A percentile compares a stretch with the other conserved stretches of the same genome.
Conservation (phyloP, 1,284 basidiomycete species). For the Grifola frondosa region DNA sequence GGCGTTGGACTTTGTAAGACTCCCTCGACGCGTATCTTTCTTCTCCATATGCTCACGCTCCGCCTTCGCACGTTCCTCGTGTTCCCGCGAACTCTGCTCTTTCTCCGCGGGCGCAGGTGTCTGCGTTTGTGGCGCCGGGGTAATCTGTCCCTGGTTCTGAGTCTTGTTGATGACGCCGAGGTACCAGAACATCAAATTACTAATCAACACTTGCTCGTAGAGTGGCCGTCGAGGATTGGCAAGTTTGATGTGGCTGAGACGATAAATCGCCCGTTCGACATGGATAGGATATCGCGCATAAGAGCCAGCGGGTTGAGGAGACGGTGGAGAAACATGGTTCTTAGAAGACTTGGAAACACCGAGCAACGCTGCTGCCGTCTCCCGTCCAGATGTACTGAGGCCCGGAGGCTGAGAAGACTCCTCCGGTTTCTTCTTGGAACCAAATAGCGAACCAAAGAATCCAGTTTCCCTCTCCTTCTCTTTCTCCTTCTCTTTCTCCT, state of each 20-base stretch:
- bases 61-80: slow-evolving; percentile 43
- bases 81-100: slow-evolving; percentile 45
- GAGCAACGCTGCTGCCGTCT: slow-evolving; percentile 79
- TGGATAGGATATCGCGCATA: slow-evolving; percentile 94
- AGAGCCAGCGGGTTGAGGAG: slow-evolving; percentile 63
- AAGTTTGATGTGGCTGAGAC: slow-evolving; percentile 96
- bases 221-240: slow-evolving; percentile 95
- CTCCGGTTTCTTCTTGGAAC: slow-evolving; percentile 77
- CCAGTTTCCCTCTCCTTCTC: slow-evolving; percentile 74
- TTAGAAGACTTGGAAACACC: slow-evolving; percentile 81
- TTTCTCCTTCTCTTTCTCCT: slow-evolving; percentile 57
- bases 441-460: slow-evolving; percentile 89
- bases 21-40: slow-evolving; percentile 45
- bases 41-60: slow-evolving; percentile 46
- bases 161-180: slow-evolving; percentile 95
- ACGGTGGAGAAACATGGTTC: slow-evolving; percentile 55
- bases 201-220: slow-evolving; percentile 98
- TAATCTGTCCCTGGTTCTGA: slow-evolving; percentile 38
- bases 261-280: slow-evolving; percentile 96
- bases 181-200: slow-evolving; percentile 99
- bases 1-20: slow-evolving; percentile 49
- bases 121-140: neutral
- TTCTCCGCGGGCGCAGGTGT: slow-evolving; percentile 34
- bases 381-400: slow-evolving; percentile 64
- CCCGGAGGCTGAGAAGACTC: slow-evolving; percentile 53